These are phyloP conservation scores for Psilocybe sp. DNA, from an alignment of 768 basidiomycete genomes.

Conservation along the genomic window DNA sequence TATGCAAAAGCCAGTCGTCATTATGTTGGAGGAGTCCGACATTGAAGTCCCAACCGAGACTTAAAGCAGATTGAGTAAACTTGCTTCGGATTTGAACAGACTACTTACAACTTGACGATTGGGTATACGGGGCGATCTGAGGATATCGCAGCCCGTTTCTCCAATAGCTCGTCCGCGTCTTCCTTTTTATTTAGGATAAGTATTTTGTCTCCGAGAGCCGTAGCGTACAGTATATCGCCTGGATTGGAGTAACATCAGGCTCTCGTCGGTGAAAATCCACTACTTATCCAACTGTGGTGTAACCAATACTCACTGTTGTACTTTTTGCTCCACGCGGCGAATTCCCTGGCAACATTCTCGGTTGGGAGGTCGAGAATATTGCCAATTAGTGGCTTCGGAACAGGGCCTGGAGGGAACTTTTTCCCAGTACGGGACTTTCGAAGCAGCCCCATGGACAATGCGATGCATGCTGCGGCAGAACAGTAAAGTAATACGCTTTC, in stretches of 20 bases:
- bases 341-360: slow-evolving; percentile 2
- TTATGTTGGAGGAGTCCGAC: slow-evolving; percentile 31
- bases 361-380: slow-evolving; percentile 13
- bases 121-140: slow-evolving; percentile 38
- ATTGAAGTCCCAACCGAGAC: slow-evolving; percentile 33
- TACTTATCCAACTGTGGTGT: background rate
- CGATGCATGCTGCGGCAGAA: too few relatives aligned
- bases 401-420: slow-evolving; percentile 15
- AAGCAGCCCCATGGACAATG: too few relatives aligned
- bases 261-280: background rate
- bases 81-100: background rate
- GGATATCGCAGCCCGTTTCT: slow-evolving; percentile 44
- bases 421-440: too few relatives aligned
- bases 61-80: background rate
- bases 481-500: too few relatives aligned
- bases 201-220: slow-evolving; percentile 19
- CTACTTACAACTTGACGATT: slow-evolving; percentile 9
- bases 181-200: slow-evolving; percentile 23
- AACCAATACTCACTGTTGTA: slow-evolving; percentile 11
- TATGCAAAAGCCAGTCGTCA: slow-evolving; percentile 33
- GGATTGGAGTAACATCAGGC: too few relatives aligned
- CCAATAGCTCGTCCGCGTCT: slow-evolving; percentile 24
- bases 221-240: slow-evolving; percentile 21
- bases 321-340: slow-evolving; percentile 11
- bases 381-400: slow-evolving; percentile 23